Evolutionary conservation across 805 yeast species (phyloP).

Genomic region (Saccharomycopsis synnaedendra): DNA sequence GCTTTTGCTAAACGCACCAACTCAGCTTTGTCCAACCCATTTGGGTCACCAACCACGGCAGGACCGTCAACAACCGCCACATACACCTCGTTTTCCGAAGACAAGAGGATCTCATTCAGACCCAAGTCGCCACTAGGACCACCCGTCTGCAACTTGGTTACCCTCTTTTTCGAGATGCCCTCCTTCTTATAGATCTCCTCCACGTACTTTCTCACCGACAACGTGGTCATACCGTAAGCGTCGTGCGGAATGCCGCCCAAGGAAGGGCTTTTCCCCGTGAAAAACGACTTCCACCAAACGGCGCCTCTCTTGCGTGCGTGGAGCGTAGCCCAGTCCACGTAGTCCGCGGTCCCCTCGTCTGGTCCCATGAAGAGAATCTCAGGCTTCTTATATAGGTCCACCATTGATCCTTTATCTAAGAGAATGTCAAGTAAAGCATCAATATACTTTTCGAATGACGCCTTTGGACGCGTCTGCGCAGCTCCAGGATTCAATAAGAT

Average conservation of each 20-base stretch:
- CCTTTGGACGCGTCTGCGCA: slow-evolving; percentile 69
- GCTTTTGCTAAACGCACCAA: slow-evolving; percentile 64
- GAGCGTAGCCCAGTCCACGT: slow-evolving; percentile 94
- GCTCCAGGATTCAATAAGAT: slow-evolving; percentile 67
- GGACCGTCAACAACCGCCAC: slow-evolving; percentile 91
- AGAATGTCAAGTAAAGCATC: slow-evolving; percentile 83
- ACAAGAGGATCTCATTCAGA: slow-evolving; percentile 83
- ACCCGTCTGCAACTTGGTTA: slow-evolving; percentile 89
- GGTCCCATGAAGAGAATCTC: slow-evolving; percentile 97
- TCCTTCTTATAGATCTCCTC: slow-evolving; percentile 77
- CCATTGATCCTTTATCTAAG: slow-evolving; percentile 69
- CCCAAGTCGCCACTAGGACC: slow-evolving; percentile 99
- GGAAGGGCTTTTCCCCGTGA: slow-evolving; percentile 87
- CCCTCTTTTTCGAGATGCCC: slow-evolving; percentile 40
- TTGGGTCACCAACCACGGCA: slow-evolving; percentile 88
- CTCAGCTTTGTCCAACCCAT: slow-evolving; percentile 76
- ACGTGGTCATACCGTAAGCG: slow-evolving; percentile 94
- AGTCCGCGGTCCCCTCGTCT: slow-evolving; percentile 96
- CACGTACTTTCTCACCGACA: slow-evolving; percentile 87
- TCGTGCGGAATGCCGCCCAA: slow-evolving; percentile 98
- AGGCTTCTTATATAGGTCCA: slow-evolving; percentile 71
- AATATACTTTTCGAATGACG: slow-evolving; percentile 85
- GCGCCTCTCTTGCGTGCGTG: slow-evolving; percentile 92
- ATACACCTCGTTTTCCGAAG: slow-evolving; percentile 65
- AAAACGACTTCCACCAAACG: slow-evolving; percentile 96